Conservation (phyloP, 805 yeast genomes). For the Candida tallmaniae region DNA sequence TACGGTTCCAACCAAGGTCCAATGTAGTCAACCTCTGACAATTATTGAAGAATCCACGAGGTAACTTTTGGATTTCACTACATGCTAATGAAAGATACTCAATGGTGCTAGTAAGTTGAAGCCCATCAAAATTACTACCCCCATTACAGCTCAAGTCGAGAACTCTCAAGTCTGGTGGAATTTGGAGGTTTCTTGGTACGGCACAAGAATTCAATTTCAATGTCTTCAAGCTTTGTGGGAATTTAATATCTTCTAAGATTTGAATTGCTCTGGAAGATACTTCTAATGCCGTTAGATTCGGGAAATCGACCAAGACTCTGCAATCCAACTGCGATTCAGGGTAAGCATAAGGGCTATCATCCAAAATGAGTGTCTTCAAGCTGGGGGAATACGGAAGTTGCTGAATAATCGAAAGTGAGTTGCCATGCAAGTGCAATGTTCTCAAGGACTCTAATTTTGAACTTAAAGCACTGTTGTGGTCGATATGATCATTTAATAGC, state of each 20-base stretch:
- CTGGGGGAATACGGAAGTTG: constrained; percentile 11
- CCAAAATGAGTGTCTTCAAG: constrained; percentile 10
- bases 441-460: constrained; percentile 1
- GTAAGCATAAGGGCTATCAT: constrained; percentile 12
- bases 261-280: constrained; percentile 1
- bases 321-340: neutral
- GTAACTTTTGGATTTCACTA: constrained; percentile 13
- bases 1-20: constrained; percentile 14
- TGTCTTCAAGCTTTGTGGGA: constrained; percentile 10
- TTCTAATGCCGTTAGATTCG: neutral
- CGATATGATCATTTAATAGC: constrained; percentile 12
- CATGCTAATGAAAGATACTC: constrained; percentile 12
- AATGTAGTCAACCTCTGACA: constrained; percentile 10
- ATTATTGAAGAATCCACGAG: constrained; percentile 11
- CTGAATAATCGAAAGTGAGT: constrained; percentile 12
- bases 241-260: constrained; percentile 2
- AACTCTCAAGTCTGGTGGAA: constrained; percentile 12
- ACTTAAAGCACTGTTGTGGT: constrained; percentile 3
- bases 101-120: constrained; percentile 12
- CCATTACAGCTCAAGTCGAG: constrained; percentile 15
- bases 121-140: constrained; percentile 7
- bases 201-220: no score
- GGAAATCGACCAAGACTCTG: neutral
- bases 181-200: no score
- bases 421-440: constrained; percentile 14